phyloP scores from a whole-genome alignment of 2,329 filamentous ascomycete species.

The Boeremia lycopersici region DNA sequence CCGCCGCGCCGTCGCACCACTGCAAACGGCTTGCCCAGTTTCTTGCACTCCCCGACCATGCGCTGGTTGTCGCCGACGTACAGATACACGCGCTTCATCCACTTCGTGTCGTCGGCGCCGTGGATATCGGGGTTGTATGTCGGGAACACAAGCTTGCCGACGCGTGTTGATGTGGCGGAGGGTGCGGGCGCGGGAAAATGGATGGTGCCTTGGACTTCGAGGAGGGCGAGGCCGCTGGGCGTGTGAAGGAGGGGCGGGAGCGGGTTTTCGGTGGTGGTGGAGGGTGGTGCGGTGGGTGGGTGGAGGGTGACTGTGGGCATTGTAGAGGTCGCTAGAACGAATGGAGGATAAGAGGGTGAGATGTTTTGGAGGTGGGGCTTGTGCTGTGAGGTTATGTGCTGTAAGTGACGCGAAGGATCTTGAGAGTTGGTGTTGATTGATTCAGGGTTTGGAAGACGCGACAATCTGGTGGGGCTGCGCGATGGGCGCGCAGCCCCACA shows the following conservation, averaged over 20 bases:
- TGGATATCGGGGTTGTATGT: slow-evolving; percentile 64
- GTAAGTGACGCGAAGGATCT: too few species aligned
- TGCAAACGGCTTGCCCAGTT: slow-evolving; percentile 76
- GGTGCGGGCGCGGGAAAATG: slow-evolving; percentile 64
- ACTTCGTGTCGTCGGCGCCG: slow-evolving; percentile 63
- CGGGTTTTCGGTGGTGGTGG: slow-evolving; percentile 54
- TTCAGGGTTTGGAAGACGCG: too few species aligned
- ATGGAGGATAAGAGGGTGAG: background rate
- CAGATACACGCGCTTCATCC: slow-evolving; percentile 90
- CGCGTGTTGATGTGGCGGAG: slow-evolving; percentile 52
- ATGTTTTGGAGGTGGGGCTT: background rate
- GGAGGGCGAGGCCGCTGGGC: slow-evolving; percentile 82
- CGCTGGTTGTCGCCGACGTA: slow-evolving; percentile 90
- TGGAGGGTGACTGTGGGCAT: slow-evolving; percentile 44
- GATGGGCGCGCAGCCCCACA: too few species aligned
- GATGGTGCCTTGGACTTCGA: slow-evolving; percentile 92
- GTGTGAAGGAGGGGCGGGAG: slow-evolving; percentile 86
- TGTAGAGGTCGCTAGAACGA: background rate
- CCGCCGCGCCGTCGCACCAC: slow-evolving; percentile 64
- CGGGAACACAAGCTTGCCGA: slow-evolving; percentile 81
- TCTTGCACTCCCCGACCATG: slow-evolving; percentile 88
- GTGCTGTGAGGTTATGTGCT: background rate
- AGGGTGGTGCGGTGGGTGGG: slow-evolving; percentile 9
- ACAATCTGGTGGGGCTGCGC: too few species aligned
- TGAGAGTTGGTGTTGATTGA: too few species aligned